phyloP scores from a whole-genome alignment of 257 asterid species.

The Solanum gracilifrons region DNA sequence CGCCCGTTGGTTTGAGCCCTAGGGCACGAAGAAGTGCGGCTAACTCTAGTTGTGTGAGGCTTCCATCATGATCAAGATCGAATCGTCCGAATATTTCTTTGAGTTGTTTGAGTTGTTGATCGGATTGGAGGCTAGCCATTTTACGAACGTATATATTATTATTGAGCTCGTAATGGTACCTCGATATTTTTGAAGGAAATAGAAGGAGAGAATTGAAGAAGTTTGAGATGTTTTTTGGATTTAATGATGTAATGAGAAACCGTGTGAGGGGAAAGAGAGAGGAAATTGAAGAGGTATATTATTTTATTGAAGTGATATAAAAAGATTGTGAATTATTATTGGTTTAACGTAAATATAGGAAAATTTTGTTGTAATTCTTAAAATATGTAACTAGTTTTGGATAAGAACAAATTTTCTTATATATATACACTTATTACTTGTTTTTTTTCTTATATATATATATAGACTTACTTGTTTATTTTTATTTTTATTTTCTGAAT shows the following conservation, averaged over 20 bases:
- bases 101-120: constrained; percentile 53
- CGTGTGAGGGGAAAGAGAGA: not conserved
- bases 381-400: not conserved
- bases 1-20: constrained; percentile 69
- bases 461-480: no score
- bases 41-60: constrained; percentile 83
- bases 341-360: not conserved
- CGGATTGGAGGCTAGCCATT: constrained; percentile 21
- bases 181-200: not conserved
- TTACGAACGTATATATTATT: not conserved
- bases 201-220: not conserved
- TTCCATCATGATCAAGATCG: constrained; percentile 90
- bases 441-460: no score
- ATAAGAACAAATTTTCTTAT: not conserved
- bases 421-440: no score
- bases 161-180: not conserved
- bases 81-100: constrained; percentile 57
- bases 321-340: not conserved
- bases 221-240: not conserved
- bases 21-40: constrained; percentile 82
- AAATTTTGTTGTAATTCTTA: not conserved
- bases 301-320: not conserved
- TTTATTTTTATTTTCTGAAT: not conserved
- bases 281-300: not conserved
- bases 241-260: not conserved